Evolutionary conservation across 1,284 basidiomycete genomes (phyloP), one percentile per base, ranked within the genome.

Genomic region (Pholiota adiposa): DNA sequence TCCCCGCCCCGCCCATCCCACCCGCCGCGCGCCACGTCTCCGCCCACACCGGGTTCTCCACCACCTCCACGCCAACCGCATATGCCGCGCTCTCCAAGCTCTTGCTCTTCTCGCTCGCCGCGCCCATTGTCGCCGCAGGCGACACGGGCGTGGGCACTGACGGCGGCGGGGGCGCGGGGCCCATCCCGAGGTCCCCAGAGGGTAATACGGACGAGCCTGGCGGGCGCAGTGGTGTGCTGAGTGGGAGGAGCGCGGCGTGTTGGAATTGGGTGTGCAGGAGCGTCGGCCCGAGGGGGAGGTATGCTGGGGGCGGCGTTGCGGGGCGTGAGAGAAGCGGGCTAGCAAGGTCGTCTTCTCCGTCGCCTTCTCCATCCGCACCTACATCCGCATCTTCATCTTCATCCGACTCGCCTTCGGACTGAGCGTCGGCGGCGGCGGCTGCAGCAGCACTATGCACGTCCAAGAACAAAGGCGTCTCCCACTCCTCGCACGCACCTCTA

Each of bases 71-170:
- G 3, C 85, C 85, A 25, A 92, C 72, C 40, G 82, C 79, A 55
- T 78, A 78, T 2, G 84, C 88, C 0, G 84, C 83, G 0, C 83
- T 82, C 69, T 90, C 89, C n/a, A 90, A 74, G 0, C 82, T 82
- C 69, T 84, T 87, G 5, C 81, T 81, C 65, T 84, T 84, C 68
- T 90, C 88, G 1, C 80, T 82, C 1, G 83, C 76, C 2, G 80
- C 80, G 4, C 86, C 87, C 18, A 88, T 70, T 0, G 79, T 77
- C 1, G 89, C 88, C 4, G 87, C 89, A 25, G 90, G 90, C 0
- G 90, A 92, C 3, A 92, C 88, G 0, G 90, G 90, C 0, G 90
- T 92, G 2, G 89, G 90, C 0, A 87, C 89, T 12, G 86, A 88
- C 2, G 72, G 69, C 7, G 80, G 76, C 0, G 79, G 79, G 11